A percentile compares a stretch with the other conserved stretches of the same genome.
These are phyloP conservation scores for Planoprotostelium fungivorum DNA, from an alignment of 78 protist genomes.

Conservation along the genomic window DNA sequence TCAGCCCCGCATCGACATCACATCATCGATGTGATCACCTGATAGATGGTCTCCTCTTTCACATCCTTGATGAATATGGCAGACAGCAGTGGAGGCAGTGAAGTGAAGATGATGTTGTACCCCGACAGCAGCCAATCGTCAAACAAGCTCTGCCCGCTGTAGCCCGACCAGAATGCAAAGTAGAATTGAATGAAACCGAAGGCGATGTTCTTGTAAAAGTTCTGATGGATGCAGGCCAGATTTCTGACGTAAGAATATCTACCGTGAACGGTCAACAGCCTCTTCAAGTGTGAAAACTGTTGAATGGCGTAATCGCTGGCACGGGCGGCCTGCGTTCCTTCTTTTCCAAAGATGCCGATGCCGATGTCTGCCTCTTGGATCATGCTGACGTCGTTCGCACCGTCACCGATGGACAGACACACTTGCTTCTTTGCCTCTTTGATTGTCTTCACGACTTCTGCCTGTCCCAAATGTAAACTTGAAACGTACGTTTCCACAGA, in stretches of 20 bases:
- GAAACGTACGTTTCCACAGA: slow-evolving; percentile 8
- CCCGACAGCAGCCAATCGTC: slow-evolving; percentile 70
- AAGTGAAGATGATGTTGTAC: slow-evolving; percentile 80
- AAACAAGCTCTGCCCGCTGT: slow-evolving; percentile 75
- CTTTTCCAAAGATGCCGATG: slow-evolving; percentile 86
- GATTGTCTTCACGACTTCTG: slow-evolving; percentile 70
- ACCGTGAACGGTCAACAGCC: slow-evolving; percentile 84
- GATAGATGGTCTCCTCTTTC: slow-evolving; percentile 39
- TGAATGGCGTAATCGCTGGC: slow-evolving; percentile 87
- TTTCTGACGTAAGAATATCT: slow-evolving; percentile 69
- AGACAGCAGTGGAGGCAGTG: slow-evolving; percentile 71
- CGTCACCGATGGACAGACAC: slow-evolving; percentile 90
- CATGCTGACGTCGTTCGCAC: slow-evolving; percentile 94
- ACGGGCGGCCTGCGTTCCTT: slow-evolving; percentile 90
- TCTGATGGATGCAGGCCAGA: slow-evolving; percentile 71
- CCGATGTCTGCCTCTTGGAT: slow-evolving; percentile 86
- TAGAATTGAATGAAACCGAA: slow-evolving; percentile 49
- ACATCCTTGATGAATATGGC: slow-evolving; percentile 58
- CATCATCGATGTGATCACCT: not conserved
- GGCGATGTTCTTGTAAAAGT: slow-evolving; percentile 83
- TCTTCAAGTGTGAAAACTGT: slow-evolving; percentile 57
- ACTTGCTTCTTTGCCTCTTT: slow-evolving; percentile 20
- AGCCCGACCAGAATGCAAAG: slow-evolving; percentile 47
- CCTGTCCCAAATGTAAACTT: too few relatives aligned
- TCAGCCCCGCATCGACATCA: too few relatives aligned